Evolutionary conservation across 345 rosid species (phyloP).

Genomic region (Euphorbia lathyris): DNA sequence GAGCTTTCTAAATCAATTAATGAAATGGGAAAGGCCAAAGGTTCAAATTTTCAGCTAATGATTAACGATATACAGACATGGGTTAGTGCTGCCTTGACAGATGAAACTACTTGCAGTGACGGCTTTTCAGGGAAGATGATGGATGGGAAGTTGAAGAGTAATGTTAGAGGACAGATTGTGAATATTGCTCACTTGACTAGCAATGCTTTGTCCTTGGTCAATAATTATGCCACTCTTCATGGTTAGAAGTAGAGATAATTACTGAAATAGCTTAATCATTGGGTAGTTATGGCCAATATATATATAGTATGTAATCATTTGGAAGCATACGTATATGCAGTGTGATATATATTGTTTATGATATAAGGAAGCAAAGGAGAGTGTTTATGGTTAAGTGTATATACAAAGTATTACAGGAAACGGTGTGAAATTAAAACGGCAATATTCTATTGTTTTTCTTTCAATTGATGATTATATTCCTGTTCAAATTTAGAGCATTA

Average conservation of each 20-base stretch:
- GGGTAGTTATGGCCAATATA: no score
- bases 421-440: no score
- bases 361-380: no score
- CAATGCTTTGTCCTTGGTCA: slow-evolving; percentile 73
- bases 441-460: no score
- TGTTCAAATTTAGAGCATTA: no score
- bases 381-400: no score
- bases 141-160: slow-evolving; percentile 13
- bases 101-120: slow-evolving; percentile 65
- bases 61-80: slow-evolving; percentile 66
- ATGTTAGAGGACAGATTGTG: slow-evolving; percentile 40
- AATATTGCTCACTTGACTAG: slow-evolving; percentile 59
- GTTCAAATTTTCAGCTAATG: slow-evolving; percentile 31
- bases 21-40: slow-evolving; percentile 44
- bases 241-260: not conserved
- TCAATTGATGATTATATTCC: no score
- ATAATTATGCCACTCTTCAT: slow-evolving; percentile 48
- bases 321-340: no score
- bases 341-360: no score
- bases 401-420: no score
- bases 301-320: no score
- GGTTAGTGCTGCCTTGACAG: slow-evolving; percentile 78
- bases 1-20: slow-evolving; percentile 51
- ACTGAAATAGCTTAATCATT: no score
- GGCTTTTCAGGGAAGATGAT: slow-evolving; percentile 48